Conservation (phyloP, 495 filamentous ascomycete genomes). For the Penicillium soppii region DNA sequence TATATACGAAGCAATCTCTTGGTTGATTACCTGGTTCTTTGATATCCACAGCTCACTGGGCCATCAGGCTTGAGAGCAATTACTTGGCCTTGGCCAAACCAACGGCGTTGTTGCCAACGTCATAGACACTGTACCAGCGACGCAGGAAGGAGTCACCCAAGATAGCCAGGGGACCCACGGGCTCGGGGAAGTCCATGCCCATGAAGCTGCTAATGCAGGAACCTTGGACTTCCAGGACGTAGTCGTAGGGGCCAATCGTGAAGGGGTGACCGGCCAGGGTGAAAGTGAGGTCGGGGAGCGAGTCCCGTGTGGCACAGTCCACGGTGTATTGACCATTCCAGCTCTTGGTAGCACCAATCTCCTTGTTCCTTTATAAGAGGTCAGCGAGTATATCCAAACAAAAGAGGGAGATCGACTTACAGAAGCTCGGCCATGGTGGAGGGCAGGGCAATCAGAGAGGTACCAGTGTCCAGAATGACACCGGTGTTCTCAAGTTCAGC, state of each 20-base stretch:
- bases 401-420: conserved; percentile 36
- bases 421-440: conserved; percentile 91
- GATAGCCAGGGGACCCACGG: conserved; percentile 89
- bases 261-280: conserved; percentile 87
- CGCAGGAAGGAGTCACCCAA: conserved; percentile 97
- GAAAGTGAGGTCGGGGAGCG: conserved; percentile 85
- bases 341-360: conserved; percentile 97
- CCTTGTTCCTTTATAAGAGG: conserved; percentile 64
- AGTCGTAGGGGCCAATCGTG: conserved; percentile 84
- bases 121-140: conserved; percentile 96
- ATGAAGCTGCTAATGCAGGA: conserved; percentile 97
- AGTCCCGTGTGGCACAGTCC: conserved; percentile 81
- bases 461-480: conserved; percentile 97
- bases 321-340: conserved; percentile 94
- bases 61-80: conserved; percentile 3
- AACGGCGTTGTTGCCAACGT: conserved; percentile 80
- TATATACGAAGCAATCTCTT: conserved; percentile 23
- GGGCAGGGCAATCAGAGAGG: conserved; percentile 95
- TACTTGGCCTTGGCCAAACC: conserved; percentile 84
- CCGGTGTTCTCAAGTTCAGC: conserved; percentile 92
- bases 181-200: conserved; percentile 95
- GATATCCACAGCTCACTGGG: conserved; percentile 8
- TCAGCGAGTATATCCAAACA: conserved; percentile 19
- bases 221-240: conserved; percentile 93
- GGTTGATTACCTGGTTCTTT: conserved; percentile 8